A percentile compares a stretch with the other conserved stretches of the same genome.
phyloP scores from a whole-genome alignment of 2,329 filamentous ascomycete species.

The Fusarium euwallaceae region DNA sequence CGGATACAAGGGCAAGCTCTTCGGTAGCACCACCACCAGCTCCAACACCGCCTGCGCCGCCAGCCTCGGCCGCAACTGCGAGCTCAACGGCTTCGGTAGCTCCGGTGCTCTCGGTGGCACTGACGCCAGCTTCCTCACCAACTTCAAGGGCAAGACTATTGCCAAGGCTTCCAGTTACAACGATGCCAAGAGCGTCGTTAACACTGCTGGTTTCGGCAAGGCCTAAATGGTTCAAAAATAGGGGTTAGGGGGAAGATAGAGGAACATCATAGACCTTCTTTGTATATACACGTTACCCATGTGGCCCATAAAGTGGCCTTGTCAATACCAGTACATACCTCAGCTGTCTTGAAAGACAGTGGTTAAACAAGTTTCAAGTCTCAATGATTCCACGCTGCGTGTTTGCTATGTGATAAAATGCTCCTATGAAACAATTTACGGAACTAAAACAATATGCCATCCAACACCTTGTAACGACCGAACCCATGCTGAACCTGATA shows the following conservation, averaged over 20 bases:
- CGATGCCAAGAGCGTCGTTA: constrained; percentile 53
- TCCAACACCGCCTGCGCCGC: constrained; percentile 58
- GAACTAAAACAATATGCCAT: constrained; percentile 10
- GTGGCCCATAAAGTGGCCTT: constrained; percentile 11
- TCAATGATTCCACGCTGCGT: neutral
- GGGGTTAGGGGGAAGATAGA: neutral
- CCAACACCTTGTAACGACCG: constrained; percentile 23
- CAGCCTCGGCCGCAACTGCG: constrained; percentile 63
- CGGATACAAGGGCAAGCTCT: constrained; percentile 50
- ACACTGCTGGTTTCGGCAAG: constrained; percentile 61
- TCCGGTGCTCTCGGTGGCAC: constrained; percentile 55
- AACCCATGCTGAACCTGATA: constrained; percentile 10
- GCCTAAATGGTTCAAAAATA: constrained; percentile 45
- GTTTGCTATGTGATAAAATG: neutral
- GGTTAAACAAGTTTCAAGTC: neutral
- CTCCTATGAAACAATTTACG: neutral
- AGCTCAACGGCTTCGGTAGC: constrained; percentile 62
- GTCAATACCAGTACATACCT: constrained; percentile 31
- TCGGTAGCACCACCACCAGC: constrained; percentile 48
- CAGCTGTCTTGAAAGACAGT: neutral
- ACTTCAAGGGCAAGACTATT: constrained; percentile 67
- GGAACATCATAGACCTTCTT: constrained; percentile 26
- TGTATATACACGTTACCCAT: constrained; percentile 33
- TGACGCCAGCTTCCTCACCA: constrained; percentile 62
- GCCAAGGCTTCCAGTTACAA: constrained; percentile 57